A percentile compares a stretch with the other conserved stretches of the same genome.
Conservation (phyloP, 179 eudicot genomes). For the Beta corolliflora region DNA sequence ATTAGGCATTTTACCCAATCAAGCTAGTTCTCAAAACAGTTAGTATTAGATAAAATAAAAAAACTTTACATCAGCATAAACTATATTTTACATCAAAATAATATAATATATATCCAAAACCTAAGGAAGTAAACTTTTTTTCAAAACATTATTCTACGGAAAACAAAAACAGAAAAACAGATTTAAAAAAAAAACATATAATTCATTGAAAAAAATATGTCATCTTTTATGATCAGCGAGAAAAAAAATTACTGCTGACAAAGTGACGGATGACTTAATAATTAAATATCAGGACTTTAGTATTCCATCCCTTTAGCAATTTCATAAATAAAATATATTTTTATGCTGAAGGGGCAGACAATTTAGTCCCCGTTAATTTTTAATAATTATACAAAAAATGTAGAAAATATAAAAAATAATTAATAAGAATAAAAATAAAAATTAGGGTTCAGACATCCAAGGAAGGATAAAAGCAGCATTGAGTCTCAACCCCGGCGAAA, state of each 20-base stretch:
- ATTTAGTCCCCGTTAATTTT: neutral
- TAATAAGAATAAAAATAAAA: too few species aligned
- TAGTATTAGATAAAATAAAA: too few species aligned
- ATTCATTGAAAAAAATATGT: neutral
- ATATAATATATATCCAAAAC: too few species aligned
- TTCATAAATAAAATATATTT: neutral
- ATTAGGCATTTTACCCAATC: too few species aligned
- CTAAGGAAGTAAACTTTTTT: too few species aligned
- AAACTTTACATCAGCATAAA: too few species aligned
- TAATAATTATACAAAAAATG: neutral
- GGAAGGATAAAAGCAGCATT: slow-evolving; percentile 35
- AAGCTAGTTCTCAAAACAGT: too few species aligned
- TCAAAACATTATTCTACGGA: too few species aligned
- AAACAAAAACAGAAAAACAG: too few species aligned
- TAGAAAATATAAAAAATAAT: neutral
- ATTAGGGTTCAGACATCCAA: slow-evolving; percentile 35
- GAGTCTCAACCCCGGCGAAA: slow-evolving; percentile 39
- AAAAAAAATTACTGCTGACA: slow-evolving; percentile 3
- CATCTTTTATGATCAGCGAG: slow-evolving; percentile 19
- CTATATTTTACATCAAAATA: too few species aligned
- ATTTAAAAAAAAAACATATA: too few species aligned
- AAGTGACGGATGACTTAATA: slow-evolving; percentile 16
- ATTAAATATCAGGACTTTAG: slow-evolving; percentile 1
- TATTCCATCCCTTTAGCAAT: slow-evolving; percentile 4
- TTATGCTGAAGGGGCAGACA: slow-evolving; percentile 6